These are phyloP conservation scores for Rhodofomes roseus DNA, from an alignment of 1,284 basidiomycete genomes.

Conservation along the genomic window DNA sequence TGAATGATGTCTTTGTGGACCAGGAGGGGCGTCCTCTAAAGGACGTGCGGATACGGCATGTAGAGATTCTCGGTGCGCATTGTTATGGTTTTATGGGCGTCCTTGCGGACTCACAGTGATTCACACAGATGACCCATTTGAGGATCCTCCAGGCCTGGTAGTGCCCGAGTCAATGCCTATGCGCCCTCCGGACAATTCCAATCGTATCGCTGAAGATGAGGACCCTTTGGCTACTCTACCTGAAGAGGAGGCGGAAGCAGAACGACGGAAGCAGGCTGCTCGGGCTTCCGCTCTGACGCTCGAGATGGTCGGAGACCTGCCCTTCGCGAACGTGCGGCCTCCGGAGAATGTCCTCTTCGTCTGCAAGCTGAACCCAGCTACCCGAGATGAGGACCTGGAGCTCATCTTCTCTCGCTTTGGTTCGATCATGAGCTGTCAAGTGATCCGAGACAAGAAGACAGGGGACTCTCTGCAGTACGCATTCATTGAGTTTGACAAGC, in stretches of 20 bases:
- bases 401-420: conserved; percentile 97
- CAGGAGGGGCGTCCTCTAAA: conserved; percentile 88
- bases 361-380: conserved; percentile 97
- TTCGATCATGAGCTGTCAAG: conserved; percentile 93
- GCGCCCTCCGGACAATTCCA: conserved; percentile 77
- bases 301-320: conserved; percentile 99
- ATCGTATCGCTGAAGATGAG: conserved; percentile 90
- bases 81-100: conserved; percentile 5
- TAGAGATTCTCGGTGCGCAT: conserved; percentile 82
- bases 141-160: conserved; percentile 76
- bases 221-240: conserved; percentile 74
- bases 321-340: conserved; percentile 96
- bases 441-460: conserved; percentile 93
- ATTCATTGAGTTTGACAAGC: conserved; percentile 96
- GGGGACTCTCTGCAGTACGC: conserved; percentile 98
- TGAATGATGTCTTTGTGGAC: conserved; percentile 91
- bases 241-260: conserved; percentile 79
- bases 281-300: conserved; percentile 92
- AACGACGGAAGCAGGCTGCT: conserved; percentile 81
- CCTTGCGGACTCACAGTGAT: conserved; percentile 1
- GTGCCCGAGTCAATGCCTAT: conserved; percentile 77
- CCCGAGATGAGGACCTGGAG: conserved; percentile 93
- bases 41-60: conserved; percentile 90
- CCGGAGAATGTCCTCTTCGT: conserved; percentile 99
- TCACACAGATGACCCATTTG: conserved; percentile 85